Evolutionary conservation across 2,329 filamentous ascomycete genomes (phyloP).

Genomic region (Fusarium cicatricum): DNA sequence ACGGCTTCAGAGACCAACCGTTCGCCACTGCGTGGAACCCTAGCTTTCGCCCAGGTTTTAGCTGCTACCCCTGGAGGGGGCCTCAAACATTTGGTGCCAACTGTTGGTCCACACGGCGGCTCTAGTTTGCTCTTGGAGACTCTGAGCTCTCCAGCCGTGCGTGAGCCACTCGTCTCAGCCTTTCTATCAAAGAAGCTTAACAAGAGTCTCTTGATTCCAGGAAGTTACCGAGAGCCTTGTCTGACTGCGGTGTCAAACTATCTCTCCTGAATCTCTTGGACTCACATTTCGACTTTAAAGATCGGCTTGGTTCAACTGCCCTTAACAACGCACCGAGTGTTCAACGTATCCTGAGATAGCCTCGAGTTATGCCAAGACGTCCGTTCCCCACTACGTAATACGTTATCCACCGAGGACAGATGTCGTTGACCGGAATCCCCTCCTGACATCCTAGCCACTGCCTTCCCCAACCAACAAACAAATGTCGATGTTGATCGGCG

Average conservation of each 20-base stretch:
- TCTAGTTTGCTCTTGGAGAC: slow-evolving; percentile 2
- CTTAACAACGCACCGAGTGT: slow-evolving; percentile 1
- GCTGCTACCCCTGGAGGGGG: neutral
- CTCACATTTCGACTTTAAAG: neutral
- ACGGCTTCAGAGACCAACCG: slow-evolving; percentile 33
- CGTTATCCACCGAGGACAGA: slow-evolving; percentile 2
- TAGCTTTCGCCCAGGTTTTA: slow-evolving; percentile 9
- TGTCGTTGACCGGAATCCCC: slow-evolving; percentile 4
- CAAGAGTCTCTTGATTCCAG: too few relatives aligned
- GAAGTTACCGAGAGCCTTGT: too few relatives aligned
- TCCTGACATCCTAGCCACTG: slow-evolving; percentile 5
- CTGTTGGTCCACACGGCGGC: slow-evolving; percentile 1
- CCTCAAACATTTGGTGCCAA: slow-evolving; percentile 1
- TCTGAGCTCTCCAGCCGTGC: neutral
- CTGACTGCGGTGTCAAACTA: too few relatives aligned
- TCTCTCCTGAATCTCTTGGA: neutral
- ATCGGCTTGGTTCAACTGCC: slow-evolving; percentile 1
- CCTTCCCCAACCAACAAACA: slow-evolving; percentile 20
- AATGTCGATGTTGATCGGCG: slow-evolving; percentile 3
- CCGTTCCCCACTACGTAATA: slow-evolving; percentile 5
- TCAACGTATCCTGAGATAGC: neutral
- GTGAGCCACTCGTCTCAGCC: neutral
- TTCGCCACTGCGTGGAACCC: slow-evolving; percentile 33
- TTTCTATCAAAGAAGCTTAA: neutral
- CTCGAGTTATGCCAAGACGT: slow-evolving; percentile 4